Evolutionary conservation across 345 rosid genomes (phyloP).

Genomic region (Rhizophora apiculata): DNA sequence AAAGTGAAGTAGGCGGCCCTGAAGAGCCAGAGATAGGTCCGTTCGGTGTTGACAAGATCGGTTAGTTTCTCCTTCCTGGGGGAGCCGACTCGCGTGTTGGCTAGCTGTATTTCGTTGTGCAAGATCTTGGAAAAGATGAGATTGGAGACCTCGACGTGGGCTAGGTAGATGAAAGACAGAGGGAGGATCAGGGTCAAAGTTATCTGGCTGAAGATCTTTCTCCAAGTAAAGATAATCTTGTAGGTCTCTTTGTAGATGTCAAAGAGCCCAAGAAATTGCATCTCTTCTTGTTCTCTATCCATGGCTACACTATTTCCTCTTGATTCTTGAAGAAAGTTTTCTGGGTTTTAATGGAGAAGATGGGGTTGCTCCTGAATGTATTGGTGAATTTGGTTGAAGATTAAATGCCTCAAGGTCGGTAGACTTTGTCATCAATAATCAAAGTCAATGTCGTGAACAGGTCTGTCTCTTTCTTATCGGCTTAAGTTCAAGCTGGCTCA

Average conservation of each 20-base stretch:
- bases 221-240: constrained; percentile 36
- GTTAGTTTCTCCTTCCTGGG: constrained; percentile 17
- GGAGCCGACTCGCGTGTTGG: constrained; percentile 17
- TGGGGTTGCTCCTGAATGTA: background rate
- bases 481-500: too few species aligned
- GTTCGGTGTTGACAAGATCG: constrained; percentile 22
- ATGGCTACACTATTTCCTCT: constrained; percentile 7
- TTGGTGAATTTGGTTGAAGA: too few species aligned
- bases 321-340: background rate
- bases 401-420: too few species aligned
- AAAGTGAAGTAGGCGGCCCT: constrained; percentile 28
- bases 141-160: constrained; percentile 33
- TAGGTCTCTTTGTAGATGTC: constrained; percentile 40
- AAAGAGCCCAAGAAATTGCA: constrained; percentile 45
- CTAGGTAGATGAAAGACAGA: constrained; percentile 44
- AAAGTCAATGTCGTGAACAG: too few species aligned
- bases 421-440: too few species aligned
- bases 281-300: constrained; percentile 52
- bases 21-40: constrained; percentile 26
- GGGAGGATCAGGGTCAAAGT: constrained; percentile 47
- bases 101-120: constrained; percentile 20
- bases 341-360: background rate
- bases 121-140: constrained; percentile 21
- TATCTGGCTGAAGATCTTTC: constrained; percentile 45
- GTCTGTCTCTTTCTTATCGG: too few species aligned